Conservation (phyloP, 75 land plant species). For the Pseudotsuga menziesii region DNA sequence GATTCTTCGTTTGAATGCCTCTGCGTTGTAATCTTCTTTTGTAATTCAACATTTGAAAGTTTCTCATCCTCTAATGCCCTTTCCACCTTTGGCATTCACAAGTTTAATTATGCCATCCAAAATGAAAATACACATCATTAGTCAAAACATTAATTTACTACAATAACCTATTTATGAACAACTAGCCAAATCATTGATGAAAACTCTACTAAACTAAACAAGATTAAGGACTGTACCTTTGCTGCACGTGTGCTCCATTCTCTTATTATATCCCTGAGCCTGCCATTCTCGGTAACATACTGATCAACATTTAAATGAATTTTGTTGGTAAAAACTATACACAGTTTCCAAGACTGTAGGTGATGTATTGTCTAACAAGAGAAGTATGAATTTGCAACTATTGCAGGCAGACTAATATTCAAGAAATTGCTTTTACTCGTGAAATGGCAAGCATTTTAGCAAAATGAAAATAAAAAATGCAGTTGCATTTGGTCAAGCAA, state of each 20-base stretch:
- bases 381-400: background rate
- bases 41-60: slow-evolving; percentile 64
- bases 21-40: slow-evolving; percentile 52
- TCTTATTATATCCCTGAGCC: slow-evolving; percentile 82
- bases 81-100: slow-evolving; percentile 54
- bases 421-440: background rate
- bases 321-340: background rate
- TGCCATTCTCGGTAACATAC: slow-evolving; percentile 92
- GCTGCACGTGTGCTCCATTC: slow-evolving; percentile 97
- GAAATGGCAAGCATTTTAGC: background rate
- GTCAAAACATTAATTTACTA: too few species aligned
- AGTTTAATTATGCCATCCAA: background rate
- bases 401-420: background rate
- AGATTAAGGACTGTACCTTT: slow-evolving; percentile 48
- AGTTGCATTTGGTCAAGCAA: background rate
- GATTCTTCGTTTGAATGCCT: slow-evolving; percentile 16
- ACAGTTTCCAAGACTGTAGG: background rate
- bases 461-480: too few species aligned
- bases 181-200: background rate
- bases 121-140: background rate
- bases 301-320: slow-evolving; percentile 15
- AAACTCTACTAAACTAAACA: background rate
- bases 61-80: slow-evolving; percentile 82
- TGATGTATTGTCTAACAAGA: background rate
- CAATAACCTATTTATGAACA: background rate